Percentiles rank a stretch among this genome's conserved stretches.
These are phyloP conservation scores for Grosmannia huntii DNA, from an alignment of 2,329 filamentous ascomycete genomes.

Conservation along the genomic window DNA sequence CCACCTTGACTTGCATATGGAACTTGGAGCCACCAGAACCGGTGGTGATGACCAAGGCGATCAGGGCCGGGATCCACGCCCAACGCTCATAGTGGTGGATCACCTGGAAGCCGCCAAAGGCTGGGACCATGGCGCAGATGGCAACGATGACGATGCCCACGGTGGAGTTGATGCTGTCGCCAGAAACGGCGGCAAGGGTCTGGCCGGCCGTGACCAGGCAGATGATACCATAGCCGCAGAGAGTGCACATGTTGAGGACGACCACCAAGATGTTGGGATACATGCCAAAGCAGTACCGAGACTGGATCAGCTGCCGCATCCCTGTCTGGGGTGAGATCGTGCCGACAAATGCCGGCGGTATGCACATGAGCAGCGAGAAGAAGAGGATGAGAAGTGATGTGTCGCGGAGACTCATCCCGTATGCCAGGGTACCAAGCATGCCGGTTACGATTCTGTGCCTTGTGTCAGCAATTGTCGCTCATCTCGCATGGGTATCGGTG, in stretches of 20 bases:
- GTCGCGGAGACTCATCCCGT: conserved; percentile 29
- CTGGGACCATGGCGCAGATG: conserved; percentile 8
- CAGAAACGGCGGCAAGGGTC: conserved; percentile 40
- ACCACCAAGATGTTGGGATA: conserved; percentile 36
- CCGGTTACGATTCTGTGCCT: conserved; percentile 40
- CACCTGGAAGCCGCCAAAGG: conserved; percentile 11
- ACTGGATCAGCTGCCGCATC: conserved; percentile 53
- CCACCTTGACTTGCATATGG: conserved; percentile 14
- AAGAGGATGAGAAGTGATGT: conserved; percentile 48
- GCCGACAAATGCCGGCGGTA: conserved; percentile 42
- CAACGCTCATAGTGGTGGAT: conserved; percentile 13
- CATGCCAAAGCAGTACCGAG: conserved; percentile 45
- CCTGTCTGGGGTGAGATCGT: conserved; percentile 49
- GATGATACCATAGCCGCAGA: conserved; percentile 50
- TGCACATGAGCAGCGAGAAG: conserved; percentile 42
- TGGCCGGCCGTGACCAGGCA: conserved; percentile 48
- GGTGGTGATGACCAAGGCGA: conserved; percentile 10
- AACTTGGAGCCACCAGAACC: conserved; percentile 10
- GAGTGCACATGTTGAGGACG: conserved; percentile 48
- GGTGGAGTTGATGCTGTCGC: conserved; percentile 33
- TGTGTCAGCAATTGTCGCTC: background rate
- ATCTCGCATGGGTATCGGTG: background rate
- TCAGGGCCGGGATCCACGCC: conserved; percentile 11
- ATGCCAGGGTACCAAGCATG: conserved; percentile 46
- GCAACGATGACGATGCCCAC: conserved; percentile 46